Evolutionary conservation across 768 basidiomycete species (phyloP), one percentile per base, ranked within the genome.

Genomic region (Suillus hirtellus): DNA sequence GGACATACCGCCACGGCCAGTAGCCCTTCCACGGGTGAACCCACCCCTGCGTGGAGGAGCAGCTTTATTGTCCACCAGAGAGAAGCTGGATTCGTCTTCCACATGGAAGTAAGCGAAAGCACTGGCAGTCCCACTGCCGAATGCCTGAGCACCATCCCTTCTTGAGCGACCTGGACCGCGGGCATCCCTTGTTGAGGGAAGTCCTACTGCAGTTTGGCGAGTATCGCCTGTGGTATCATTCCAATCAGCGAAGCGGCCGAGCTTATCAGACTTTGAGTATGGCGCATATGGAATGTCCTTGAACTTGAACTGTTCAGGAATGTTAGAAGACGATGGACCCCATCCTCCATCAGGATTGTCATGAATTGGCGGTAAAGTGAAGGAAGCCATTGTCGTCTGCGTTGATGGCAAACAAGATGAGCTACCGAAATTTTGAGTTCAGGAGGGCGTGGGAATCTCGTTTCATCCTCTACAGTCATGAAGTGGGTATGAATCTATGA

Each of bases 201-300:
- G 74, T 11, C 88, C 85, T 42, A 80, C 75, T 62, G 82, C 76
- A 43, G 81, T 69, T 72, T 88, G 86, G 54, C 89, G 86, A 65
- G 77, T 81, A 71, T 91, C 89, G 59, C 83, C 72, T 37, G 88
- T 83, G 31, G 86, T 77, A 60, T 94, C 92, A 76, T 94, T 93
- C 96, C 96, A 99, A 80, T 99, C 96, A 55, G 96, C 96, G 72
- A 99, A 92, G 60, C 96, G 89, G 60, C 94, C 95, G 62, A 99
- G 89, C 77, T 98, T 98, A 83, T 99, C 97, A 43, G 93, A 89
- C 86, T 99, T 99, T 78, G 95, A 95, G 84, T 93, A 99, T 5
- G 96, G 96, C 1, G 96, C 96, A 73, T 99, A 99, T 53, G 97
- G 97, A 64, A 99, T 97, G 70, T 98, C 97, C 77, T 93, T 95